phyloP scores from a whole-genome alignment of 108 stramenopile genomes.

The Nitzschia inconspicua region DNA sequence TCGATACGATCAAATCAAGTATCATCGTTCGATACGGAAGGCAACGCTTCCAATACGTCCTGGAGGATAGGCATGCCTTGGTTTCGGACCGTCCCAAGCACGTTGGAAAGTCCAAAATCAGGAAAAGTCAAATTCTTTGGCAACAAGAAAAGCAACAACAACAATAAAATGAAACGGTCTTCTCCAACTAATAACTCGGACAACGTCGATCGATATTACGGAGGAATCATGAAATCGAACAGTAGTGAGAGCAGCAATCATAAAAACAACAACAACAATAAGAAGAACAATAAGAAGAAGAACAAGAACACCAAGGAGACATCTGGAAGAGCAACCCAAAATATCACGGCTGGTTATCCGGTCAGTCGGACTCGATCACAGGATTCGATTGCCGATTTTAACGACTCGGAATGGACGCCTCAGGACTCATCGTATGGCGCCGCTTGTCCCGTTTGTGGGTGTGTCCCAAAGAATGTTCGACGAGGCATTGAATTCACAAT shows the following conservation, averaged over 20 bases:
- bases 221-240: constrained; percentile 28
- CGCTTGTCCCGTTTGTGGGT: constrained; percentile 68
- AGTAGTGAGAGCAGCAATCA: neutral
- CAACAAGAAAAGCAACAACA: neutral
- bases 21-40: constrained; percentile 23
- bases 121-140: too few species aligned
- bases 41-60: neutral
- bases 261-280: neutral
- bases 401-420: constrained; percentile 60
- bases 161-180: neutral
- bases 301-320: neutral
- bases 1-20: constrained; percentile 23
- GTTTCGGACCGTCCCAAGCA: neutral
- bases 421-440: constrained; percentile 64
- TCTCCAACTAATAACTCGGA: too few species aligned
- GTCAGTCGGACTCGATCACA: constrained; percentile 2
- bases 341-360: neutral
- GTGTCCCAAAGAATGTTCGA: constrained; percentile 55
- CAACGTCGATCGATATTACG: constrained; percentile 18
- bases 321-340: neutral
- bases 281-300: neutral
- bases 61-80: constrained; percentile 29
- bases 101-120: neutral
- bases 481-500: constrained; percentile 48
- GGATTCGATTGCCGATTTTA: constrained; percentile 35